A percentile compares a stretch with the other conserved stretches of the same genome.
These are phyloP conservation scores for Asclepias syriaca DNA, from an alignment of 257 asterid species.

Conservation along the genomic window DNA sequence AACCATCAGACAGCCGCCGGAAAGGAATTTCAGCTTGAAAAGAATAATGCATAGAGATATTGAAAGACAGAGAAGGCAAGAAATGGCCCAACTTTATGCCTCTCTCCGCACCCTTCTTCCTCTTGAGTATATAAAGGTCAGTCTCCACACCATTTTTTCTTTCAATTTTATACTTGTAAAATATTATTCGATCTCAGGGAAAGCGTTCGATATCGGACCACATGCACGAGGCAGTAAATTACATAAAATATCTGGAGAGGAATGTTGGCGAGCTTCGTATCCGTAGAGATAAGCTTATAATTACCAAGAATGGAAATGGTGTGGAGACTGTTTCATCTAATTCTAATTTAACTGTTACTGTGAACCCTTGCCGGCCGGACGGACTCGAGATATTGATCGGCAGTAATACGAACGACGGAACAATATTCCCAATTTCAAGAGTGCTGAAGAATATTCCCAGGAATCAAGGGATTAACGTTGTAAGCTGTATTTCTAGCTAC, in stretches of 20 bases:
- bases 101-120: slow-evolving; percentile 41
- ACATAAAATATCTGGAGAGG: slow-evolving; percentile 36
- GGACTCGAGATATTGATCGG: slow-evolving; percentile 47
- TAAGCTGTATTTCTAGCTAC: slow-evolving; percentile 42
- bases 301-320: background rate
- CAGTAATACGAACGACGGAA: slow-evolving; percentile 1
- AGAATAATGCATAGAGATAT: slow-evolving; percentile 27
- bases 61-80: slow-evolving; percentile 43
- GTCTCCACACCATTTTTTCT: background rate
- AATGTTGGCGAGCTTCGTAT: slow-evolving; percentile 27
- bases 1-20: background rate
- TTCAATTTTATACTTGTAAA: too few species aligned
- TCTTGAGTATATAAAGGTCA: slow-evolving; percentile 32
- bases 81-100: slow-evolving; percentile 33
- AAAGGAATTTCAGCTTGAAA: background rate
- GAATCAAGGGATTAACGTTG: slow-evolving; percentile 27
- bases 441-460: slow-evolving; percentile 24
- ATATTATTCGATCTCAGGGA: slow-evolving; percentile 25
- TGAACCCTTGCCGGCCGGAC: slow-evolving; percentile 18
- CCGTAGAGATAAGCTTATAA: slow-evolving; percentile 26
- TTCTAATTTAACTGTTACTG: slow-evolving; percentile 20
- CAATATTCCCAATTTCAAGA: slow-evolving; percentile 31
- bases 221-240: slow-evolving; percentile 42
- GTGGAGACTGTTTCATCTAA: background rate
- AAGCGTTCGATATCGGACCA: slow-evolving; percentile 49